phyloP scores from a whole-genome alignment of 148 eudicot species.

The Rhododendron vialii region DNA sequence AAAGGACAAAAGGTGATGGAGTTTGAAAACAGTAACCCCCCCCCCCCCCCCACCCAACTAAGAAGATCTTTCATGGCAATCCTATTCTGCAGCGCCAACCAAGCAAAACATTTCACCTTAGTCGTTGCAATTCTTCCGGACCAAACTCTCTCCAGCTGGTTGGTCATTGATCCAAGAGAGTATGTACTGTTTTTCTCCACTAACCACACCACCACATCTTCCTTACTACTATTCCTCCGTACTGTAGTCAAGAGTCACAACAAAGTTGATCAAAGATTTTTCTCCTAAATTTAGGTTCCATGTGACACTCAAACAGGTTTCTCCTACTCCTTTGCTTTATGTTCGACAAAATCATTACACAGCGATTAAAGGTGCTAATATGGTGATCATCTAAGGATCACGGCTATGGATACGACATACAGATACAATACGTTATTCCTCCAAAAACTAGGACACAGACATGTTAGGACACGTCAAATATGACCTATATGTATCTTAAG shows the following conservation, averaged over 20 bases:
- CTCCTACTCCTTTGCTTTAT: background rate
- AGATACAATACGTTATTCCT: background rate
- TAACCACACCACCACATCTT: background rate
- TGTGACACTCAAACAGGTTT: background rate
- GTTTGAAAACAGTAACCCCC: too few species aligned
- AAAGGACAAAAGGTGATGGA: too few species aligned
- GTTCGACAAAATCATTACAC: background rate
- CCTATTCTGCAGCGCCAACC: background rate
- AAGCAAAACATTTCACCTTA: background rate
- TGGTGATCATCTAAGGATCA: background rate
- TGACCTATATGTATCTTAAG: background rate
- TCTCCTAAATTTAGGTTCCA: background rate
- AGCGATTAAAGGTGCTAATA: background rate
- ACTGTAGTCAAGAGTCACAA: too few species aligned
- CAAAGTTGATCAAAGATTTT: background rate
- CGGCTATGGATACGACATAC: background rate
- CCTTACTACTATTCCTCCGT: background rate
- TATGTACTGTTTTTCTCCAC: background rate
- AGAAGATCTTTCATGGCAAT: background rate
- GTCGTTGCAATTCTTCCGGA: background rate
- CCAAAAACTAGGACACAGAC: background rate
- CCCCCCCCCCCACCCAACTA: too few species aligned
- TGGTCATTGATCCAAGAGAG: background rate
- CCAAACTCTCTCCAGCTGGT: background rate
- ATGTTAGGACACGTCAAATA: background rate